These are phyloP conservation scores for Selenicereus undatus DNA, from an alignment of 148 eudicot species.

Conservation along the genomic window DNA sequence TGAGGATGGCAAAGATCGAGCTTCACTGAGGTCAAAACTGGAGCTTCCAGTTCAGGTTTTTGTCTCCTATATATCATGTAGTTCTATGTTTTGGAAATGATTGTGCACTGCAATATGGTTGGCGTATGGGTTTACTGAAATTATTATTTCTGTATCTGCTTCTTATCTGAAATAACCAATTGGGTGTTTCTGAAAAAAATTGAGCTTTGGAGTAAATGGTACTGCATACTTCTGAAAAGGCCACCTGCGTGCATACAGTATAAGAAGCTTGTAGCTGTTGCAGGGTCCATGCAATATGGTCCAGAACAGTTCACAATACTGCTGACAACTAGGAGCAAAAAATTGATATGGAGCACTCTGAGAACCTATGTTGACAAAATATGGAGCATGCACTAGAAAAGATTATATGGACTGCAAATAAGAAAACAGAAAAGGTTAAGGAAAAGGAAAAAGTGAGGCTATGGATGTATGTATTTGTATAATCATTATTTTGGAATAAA, in stretches of 20 bases:
- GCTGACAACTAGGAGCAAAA: not conserved
- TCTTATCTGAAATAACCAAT: not conserved
- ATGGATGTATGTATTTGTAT: not conserved
- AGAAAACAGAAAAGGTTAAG: not conserved
- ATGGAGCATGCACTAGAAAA: not conserved
- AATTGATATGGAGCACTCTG: not conserved
- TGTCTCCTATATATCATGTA: slow-evolving; percentile 3
- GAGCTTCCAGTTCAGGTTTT: slow-evolving; percentile 95
- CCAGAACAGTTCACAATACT: not conserved
- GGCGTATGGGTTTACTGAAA: not conserved
- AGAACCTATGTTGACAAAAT: not conserved
- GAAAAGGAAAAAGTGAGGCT: not conserved
- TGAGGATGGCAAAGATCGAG: slow-evolving; percentile 80
- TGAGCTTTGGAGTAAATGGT: not conserved
- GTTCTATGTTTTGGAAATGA: too few relatives aligned
- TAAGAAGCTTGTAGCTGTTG: not conserved
- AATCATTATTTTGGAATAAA: not conserved
- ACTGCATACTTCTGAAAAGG: not conserved
- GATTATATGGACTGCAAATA: not conserved
- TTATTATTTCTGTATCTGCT: not conserved
- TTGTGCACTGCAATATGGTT: too few relatives aligned
- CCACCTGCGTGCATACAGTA: not conserved
- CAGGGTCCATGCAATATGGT: not conserved
- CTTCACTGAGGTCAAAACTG: slow-evolving; percentile 81
- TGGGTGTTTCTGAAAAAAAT: not conserved